Conservation (phyloP, 179 eudicot genomes). For the Vitellaria paradoxa region DNA sequence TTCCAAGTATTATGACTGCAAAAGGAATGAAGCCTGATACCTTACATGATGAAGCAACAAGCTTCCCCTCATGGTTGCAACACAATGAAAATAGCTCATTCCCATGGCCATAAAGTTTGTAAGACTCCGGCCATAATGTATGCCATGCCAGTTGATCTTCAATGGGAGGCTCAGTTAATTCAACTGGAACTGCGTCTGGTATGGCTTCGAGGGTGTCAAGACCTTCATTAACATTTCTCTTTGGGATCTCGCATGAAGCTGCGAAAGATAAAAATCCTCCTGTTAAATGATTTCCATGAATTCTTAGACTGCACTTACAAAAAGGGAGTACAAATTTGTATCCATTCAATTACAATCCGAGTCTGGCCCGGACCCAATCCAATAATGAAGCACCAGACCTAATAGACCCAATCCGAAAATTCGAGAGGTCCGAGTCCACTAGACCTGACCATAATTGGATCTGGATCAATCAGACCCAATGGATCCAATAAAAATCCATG, state of each 20-base stretch:
- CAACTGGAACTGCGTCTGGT: conserved; percentile 92
- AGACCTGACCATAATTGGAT: too few relatives aligned
- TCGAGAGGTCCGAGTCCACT: too few relatives aligned
- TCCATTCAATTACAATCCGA: neutral
- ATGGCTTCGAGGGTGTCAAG: conserved; percentile 82
- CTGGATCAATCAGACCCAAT: too few relatives aligned
- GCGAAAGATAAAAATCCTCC: conserved; percentile 20
- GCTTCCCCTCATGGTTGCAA: conserved; percentile 75
- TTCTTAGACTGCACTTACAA: neutral
- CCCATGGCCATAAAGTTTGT: conserved; percentile 97
- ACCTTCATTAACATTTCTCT: conserved; percentile 54
- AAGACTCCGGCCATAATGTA: conserved; percentile 95
- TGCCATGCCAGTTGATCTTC: conserved; percentile 94
- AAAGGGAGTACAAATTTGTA: neutral
- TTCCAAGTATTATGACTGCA: neutral
- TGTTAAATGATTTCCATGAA: neutral
- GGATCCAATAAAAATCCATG: too few relatives aligned
- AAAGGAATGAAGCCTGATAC: conserved; percentile 27
- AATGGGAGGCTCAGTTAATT: conserved; percentile 87
- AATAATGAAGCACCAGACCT: too few relatives aligned
- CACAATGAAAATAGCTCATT: conserved; percentile 87
- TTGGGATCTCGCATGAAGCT: conserved; percentile 47
- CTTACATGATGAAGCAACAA: conserved; percentile 98
- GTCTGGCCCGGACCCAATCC: too few relatives aligned
- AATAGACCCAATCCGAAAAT: too few relatives aligned